phyloP scores from a whole-genome alignment of 257 asterid genomes.

The Gardenia jasminoides region DNA sequence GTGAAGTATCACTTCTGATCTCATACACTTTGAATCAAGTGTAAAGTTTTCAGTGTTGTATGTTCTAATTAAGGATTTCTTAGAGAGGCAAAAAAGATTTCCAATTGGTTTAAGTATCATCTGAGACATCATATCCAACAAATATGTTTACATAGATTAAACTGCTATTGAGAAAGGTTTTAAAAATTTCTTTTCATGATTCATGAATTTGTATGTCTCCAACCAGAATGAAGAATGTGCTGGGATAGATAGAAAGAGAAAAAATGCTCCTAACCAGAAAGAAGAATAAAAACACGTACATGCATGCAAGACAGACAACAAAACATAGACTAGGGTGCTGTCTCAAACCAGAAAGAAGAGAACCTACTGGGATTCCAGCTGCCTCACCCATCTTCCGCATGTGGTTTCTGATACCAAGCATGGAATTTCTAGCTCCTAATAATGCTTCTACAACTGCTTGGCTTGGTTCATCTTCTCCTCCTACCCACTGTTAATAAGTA shows the following conservation, averaged over 20 bases:
- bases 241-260: neutral
- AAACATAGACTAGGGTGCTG: constrained; percentile 3
- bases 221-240: neutral
- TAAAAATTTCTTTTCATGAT: neutral
- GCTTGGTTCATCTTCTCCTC: constrained; percentile 44
- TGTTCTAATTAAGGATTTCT: neutral
- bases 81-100: neutral
- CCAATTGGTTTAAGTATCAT: neutral
- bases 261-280: neutral
- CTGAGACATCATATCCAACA: neutral
- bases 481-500: constrained; percentile 59
- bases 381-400: constrained; percentile 95
- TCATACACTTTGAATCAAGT: neutral
- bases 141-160: neutral
- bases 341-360: constrained; percentile 13
- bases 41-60: neutral
- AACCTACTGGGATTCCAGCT: constrained; percentile 86
- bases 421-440: constrained; percentile 84
- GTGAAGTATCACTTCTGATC: neutral
- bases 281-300: neutral
- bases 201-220: neutral
- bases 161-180: neutral
- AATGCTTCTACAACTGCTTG: constrained; percentile 61
- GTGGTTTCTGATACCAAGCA: constrained; percentile 75
- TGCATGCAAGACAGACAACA: neutral